Conservation (phyloP, 2,329 filamentous ascomycete genomes). For the Lecanicillium sp. region DNA sequence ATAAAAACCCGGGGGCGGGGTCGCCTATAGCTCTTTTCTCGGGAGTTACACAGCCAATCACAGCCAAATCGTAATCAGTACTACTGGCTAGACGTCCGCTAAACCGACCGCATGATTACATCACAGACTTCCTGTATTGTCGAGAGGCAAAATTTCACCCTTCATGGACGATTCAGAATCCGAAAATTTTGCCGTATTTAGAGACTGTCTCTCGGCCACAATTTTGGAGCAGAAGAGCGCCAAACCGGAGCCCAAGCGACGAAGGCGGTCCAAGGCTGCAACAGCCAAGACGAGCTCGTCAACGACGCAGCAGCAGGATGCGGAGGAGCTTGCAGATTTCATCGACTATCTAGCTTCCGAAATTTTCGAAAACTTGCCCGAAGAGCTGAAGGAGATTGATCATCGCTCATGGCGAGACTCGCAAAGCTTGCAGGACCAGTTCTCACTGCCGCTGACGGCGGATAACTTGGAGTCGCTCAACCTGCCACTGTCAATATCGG, state of each 20-base stretch:
- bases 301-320: slow-evolving; percentile 28
- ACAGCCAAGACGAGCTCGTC: slow-evolving; percentile 16
- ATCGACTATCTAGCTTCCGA: slow-evolving; percentile 70
- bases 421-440: slow-evolving; percentile 43
- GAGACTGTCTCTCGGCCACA: slow-evolving; percentile 65
- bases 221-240: slow-evolving; percentile 56
- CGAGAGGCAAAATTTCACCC: neutral
- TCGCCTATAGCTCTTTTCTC: neutral
- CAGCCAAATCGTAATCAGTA: neutral
- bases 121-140: neutral
- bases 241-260: slow-evolving; percentile 40
- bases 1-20: neutral
- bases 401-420: slow-evolving; percentile 45
- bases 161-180: slow-evolving; percentile 11
- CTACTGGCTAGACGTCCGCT: slow-evolving; percentile 2
- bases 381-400: slow-evolving; percentile 53
- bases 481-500: slow-evolving; percentile 46
- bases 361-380: slow-evolving; percentile 61
- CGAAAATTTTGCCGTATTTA: slow-evolving; percentile 52
- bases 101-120: slow-evolving; percentile 4
- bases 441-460: slow-evolving; percentile 52
- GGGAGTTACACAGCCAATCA: slow-evolving; percentile 6
- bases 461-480: slow-evolving; percentile 49
- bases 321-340: slow-evolving; percentile 72
- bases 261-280: slow-evolving; percentile 25